Conservation (phyloP, 176 grass and related monocot species). For the Elymus sibiricus region DNA sequence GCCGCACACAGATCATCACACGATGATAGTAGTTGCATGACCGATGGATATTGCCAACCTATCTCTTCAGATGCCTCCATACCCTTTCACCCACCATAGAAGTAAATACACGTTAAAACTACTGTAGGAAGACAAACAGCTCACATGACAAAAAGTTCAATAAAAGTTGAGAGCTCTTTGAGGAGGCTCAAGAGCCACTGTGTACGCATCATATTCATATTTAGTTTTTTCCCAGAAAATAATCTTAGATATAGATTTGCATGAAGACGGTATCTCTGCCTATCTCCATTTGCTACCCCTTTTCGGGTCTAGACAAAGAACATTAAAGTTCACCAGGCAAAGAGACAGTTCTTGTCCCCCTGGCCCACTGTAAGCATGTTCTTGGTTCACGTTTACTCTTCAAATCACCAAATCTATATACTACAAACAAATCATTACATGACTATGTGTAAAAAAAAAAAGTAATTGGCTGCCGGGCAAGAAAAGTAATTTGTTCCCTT, state of each 20-base stretch:
- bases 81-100: neutral
- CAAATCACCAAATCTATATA: neutral
- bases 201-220: neutral
- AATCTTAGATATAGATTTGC: slow-evolving; percentile 6
- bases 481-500: neutral
- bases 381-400: neutral
- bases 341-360: slow-evolving; percentile 21
- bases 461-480: neutral
- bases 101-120: neutral
- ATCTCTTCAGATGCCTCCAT: neutral
- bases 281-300: slow-evolving; percentile 9
- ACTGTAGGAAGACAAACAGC: neutral
- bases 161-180: slow-evolving; percentile 14
- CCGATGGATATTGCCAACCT: neutral
- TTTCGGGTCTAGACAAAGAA: slow-evolving; percentile 36
- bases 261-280: neutral
- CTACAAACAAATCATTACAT: neutral
- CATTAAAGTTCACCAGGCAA: slow-evolving; percentile 51
- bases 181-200: slow-evolving; percentile 9
- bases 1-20: neutral
- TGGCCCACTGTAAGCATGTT: slow-evolving; percentile 7
- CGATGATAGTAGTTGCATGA: neutral
- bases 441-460: neutral
- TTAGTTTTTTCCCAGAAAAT: neutral
- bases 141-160: neutral